Evolutionary conservation across 352 stramenopile species (phyloP), one percentile per base, ranked within the genome.

Genomic region (Phytophthora crassamura): DNA sequence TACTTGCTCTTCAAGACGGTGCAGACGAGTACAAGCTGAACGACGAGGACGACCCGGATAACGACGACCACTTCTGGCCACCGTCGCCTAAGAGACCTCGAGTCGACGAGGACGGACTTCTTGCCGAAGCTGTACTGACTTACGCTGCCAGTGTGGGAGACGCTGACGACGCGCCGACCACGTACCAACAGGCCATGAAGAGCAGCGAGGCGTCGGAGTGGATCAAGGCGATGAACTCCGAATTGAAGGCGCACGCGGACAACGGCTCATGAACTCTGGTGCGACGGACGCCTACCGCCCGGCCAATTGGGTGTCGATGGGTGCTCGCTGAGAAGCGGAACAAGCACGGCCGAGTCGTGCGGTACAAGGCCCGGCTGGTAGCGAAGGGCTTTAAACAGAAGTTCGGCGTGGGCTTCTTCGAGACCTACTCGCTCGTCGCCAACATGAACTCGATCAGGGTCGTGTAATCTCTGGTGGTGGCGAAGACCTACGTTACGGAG

Each of bases 381-480:
- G 69, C 55, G 18, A 46, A 64, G 6, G 66, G 74, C 33, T 82
- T 69, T 3, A 25, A 25, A 3, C 46, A 82, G 58, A 30, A 59
- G 6, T 40, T 59, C 15, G 67, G 70, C 12, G 60, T 76, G 0
- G 54, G 77, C 35, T 77, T 69, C 68, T 53, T 59, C 30, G 72
- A 79, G 20, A 79, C 69, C 0, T 78, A 69, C 56, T 50, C 57
- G 25, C 61, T 66, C 10, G 74, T 82, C 5, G 60, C 59, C 28
- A 64, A 61, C 50, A 64, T 77, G 39, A 67, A 57, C 47, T 77
- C 74, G 9, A 57, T 82, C 14, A 48, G 70, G 35, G 22, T 25
- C 22, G 22, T 25, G 22, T 3, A 4, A 1, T 25, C 22, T 3
- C 7, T 72, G n/a, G 36, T 53, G 12, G 51, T 49, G 20, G 11